These are phyloP conservation scores for Parietichytrium sp. DNA, from an alignment of 108 stramenopile genomes.

Conservation along the genomic window DNA sequence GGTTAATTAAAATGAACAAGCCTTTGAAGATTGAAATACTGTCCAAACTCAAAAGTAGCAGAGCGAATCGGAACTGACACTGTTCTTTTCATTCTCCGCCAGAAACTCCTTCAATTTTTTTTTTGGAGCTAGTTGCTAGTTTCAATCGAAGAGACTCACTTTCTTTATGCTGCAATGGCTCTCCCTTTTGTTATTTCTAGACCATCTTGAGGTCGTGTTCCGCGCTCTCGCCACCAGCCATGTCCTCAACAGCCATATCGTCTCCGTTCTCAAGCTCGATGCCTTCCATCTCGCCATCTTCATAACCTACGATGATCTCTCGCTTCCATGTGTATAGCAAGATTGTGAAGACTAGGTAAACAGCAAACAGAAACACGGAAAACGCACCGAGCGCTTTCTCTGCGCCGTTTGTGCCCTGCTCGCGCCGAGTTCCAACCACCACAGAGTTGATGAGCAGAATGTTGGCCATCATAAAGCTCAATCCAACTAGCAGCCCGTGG, in stretches of 20 bases:
- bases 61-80: too few relatives aligned
- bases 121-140: too few relatives aligned
- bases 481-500: background rate
- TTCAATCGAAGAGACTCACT: too few relatives aligned
- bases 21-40: too few relatives aligned
- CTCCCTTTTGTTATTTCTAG: too few relatives aligned
- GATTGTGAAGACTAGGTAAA: constrained; percentile 10
- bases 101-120: too few relatives aligned
- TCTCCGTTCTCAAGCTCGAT: background rate
- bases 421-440: constrained; percentile 1
- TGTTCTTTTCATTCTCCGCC: too few relatives aligned
- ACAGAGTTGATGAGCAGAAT: background rate
- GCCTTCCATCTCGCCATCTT: constrained; percentile 1
- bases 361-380: background rate
- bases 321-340: background rate
- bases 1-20: too few relatives aligned
- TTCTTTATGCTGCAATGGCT: too few relatives aligned
- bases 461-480: constrained; percentile 33
- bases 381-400: background rate
- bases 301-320: background rate
- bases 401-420: background rate
- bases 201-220: constrained; percentile 38
- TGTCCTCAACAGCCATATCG: background rate
- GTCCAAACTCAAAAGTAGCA: too few relatives aligned
- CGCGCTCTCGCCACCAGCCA: background rate